A percentile compares a stretch with the other conserved stretches of the same genome.
phyloP scores from a whole-genome alignment of 225 moss, liverwort and hornwort species.

The Climacium dendroides region DNA sequence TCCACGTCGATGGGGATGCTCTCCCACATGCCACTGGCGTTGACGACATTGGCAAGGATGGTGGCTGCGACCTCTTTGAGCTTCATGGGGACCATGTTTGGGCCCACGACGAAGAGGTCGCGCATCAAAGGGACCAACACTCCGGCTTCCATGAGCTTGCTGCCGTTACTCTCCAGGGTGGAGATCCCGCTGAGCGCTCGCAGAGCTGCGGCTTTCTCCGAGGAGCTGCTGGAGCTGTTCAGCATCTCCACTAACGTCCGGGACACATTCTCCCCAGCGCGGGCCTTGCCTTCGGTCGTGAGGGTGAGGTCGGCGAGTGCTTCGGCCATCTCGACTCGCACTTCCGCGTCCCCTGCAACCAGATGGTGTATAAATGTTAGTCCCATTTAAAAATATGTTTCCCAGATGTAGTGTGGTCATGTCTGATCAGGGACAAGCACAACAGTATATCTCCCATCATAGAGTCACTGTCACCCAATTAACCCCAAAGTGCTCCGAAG shows the following conservation, averaged over 20 bases:
- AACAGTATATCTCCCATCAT: background rate
- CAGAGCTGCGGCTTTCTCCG: slow-evolving; percentile 57
- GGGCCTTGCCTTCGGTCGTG: slow-evolving; percentile 53
- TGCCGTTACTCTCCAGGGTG: slow-evolving; percentile 56
- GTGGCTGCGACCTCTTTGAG: slow-evolving; percentile 80
- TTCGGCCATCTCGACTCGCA: slow-evolving; percentile 68
- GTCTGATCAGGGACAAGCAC: background rate
- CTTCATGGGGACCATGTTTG: slow-evolving; percentile 55
- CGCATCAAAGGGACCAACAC: slow-evolving; percentile 74
- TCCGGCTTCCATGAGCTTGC: slow-evolving; percentile 66
- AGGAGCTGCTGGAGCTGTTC: slow-evolving; percentile 21
- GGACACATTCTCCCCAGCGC: slow-evolving; percentile 53
- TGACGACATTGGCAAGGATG: slow-evolving; percentile 79
- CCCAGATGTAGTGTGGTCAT: background rate
- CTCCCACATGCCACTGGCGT: slow-evolving; percentile 59
- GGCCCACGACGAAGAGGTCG: slow-evolving; percentile 73
- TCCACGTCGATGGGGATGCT: slow-evolving; percentile 51
- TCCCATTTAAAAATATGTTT: background rate
- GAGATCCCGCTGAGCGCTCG: slow-evolving; percentile 67
- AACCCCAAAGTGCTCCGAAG: background rate
- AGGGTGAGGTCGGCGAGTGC: slow-evolving; percentile 54
- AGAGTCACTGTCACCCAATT: background rate
- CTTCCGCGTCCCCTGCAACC: slow-evolving; percentile 49
- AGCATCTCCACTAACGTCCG: slow-evolving; percentile 68
- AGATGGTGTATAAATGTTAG: background rate